Conservation (phyloP, 306 rosid genomes). For the Potentilla sterilis region DNA sequence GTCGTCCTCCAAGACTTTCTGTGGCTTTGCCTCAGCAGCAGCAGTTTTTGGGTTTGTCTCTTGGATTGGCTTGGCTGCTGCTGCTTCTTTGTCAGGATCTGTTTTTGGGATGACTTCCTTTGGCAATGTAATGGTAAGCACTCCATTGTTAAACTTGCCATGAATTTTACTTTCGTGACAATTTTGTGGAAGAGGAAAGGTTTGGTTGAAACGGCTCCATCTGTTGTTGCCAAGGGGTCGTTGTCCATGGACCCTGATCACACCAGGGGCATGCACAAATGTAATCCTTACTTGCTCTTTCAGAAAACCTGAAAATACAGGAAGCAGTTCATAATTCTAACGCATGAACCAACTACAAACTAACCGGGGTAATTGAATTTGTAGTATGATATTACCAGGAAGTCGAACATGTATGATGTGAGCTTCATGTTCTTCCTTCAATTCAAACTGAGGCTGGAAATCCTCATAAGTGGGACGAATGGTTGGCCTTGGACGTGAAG, state of each 20-base stretch:
- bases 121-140: conserved; percentile 49
- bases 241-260: conserved; percentile 47
- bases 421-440: conserved; percentile 36
- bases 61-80: conserved; percentile 23
- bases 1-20: too few relatives aligned
- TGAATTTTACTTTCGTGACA: conserved; percentile 29
- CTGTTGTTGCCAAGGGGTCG: conserved; percentile 32
- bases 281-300: conserved; percentile 40
- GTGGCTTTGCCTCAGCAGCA: background rate
- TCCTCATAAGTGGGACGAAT: conserved; percentile 32
- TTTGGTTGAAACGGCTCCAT: conserved; percentile 41
- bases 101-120: conserved; percentile 25
- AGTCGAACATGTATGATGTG: conserved; percentile 33
- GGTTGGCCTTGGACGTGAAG: conserved; percentile 22
- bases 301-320: conserved; percentile 38
- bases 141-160: conserved; percentile 32
- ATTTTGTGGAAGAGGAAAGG: conserved; percentile 36
- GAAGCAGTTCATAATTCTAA: background rate
- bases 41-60: background rate
- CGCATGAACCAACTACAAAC: background rate
- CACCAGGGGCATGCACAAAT: background rate
- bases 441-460: conserved; percentile 41
- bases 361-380: background rate
- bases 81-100: conserved; percentile 21
- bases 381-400: conserved; percentile 35